phyloP scores from a whole-genome alignment of 208 protist genomes.

The Leishmania tropica region DNA sequence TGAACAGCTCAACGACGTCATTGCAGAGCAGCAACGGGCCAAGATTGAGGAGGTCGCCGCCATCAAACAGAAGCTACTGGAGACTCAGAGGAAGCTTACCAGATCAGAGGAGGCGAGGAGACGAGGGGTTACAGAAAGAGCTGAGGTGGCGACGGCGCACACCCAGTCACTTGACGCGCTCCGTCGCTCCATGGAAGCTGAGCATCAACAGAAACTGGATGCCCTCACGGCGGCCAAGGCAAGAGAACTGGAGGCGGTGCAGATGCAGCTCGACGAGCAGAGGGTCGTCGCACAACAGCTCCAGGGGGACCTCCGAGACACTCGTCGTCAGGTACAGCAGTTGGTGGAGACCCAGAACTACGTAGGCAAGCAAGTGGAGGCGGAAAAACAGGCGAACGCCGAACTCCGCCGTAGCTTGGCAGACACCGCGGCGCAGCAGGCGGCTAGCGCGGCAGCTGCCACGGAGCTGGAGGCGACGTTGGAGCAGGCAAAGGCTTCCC shows the following conservation, averaged over 20 bases:
- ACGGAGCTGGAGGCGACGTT: slow-evolving; percentile 5
- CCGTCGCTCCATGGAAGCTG: slow-evolving; percentile 11
- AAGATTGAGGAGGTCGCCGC: background rate
- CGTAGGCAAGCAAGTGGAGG: slow-evolving; percentile 17
- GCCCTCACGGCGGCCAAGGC: slow-evolving; percentile 17
- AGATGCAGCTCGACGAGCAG: slow-evolving; percentile 10
- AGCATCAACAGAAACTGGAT: slow-evolving; percentile 11
- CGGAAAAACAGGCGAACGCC: background rate
- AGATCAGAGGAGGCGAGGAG: background rate
- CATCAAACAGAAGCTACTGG: slow-evolving; percentile 1
- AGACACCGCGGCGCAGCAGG: slow-evolving; percentile 6
- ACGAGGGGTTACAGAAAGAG: background rate
- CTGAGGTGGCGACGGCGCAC: slow-evolving; percentile 12
- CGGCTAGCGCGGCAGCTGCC: background rate
- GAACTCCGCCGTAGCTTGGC: background rate
- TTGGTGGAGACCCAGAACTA: slow-evolving; percentile 21
- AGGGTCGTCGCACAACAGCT: background rate
- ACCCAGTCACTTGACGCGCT: slow-evolving; percentile 6
- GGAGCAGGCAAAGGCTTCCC: background rate
- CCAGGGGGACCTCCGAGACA: slow-evolving; percentile 8
- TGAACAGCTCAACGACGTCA: slow-evolving; percentile 27
- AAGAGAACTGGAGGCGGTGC: slow-evolving; percentile 13
- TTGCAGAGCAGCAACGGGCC: background rate
- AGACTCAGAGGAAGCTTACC: background rate
- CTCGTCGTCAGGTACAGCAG: slow-evolving; percentile 5